Percentiles rank a stretch among this genome's conserved stretches.
Conservation (phyloP, 169 alveolate genomes). For the Perkinsus marinus region DNA sequence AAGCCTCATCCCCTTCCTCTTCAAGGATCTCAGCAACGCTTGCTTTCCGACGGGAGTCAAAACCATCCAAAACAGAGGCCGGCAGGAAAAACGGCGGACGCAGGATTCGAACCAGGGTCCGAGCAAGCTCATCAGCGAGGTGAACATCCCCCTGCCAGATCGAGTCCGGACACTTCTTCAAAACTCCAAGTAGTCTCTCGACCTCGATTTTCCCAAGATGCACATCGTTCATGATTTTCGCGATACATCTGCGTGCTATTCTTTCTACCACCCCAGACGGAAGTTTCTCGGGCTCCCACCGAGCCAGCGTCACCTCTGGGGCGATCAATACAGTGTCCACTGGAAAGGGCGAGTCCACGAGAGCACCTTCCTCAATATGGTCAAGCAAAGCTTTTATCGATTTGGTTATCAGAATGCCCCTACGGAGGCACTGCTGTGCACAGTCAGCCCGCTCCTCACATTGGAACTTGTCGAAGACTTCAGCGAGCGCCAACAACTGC, state of each 20-base stretch:
- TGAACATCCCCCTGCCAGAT: not conserved
- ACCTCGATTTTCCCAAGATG: not conserved
- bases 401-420: not conserved
- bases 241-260: not conserved
- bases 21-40: too few relatives aligned
- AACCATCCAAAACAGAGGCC: too few relatives aligned
- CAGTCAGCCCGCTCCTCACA: not conserved
- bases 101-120: too few relatives aligned
- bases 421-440: not conserved
- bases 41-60: too few relatives aligned
- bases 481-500: not conserved
- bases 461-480: not conserved
- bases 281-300: not conserved
- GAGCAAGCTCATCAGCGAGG: too few relatives aligned
- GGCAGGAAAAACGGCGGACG: too few relatives aligned
- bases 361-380: not conserved
- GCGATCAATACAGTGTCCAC: not conserved
- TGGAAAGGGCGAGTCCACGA: not conserved
- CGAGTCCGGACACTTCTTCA: not conserved
- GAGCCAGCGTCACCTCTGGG: not conserved
- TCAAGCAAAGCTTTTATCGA: not conserved
- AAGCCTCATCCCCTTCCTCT: too few relatives aligned
- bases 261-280: not conserved
- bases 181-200: not conserved
- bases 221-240: not conserved